These are phyloP conservation scores for Vaccinium myrtillus DNA, from an alignment of 148 eudicot genomes.

Conservation along the genomic window DNA sequence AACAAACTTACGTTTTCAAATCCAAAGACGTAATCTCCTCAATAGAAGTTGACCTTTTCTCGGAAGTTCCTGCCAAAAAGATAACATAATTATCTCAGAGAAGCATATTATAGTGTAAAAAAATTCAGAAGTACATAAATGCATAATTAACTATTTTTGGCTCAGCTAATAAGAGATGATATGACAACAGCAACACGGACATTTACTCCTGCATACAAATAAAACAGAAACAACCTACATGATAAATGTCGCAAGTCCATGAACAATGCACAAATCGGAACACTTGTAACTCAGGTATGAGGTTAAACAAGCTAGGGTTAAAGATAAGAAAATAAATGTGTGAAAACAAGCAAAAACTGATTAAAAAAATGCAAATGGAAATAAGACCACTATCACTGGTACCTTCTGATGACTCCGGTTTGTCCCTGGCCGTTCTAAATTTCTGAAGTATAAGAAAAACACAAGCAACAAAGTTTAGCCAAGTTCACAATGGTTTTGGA, in stretches of 20 bases:
- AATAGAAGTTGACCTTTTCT: slow-evolving; percentile 37
- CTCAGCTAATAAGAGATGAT: background rate
- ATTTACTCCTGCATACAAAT: background rate
- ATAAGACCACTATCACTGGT: slow-evolving; percentile 6
- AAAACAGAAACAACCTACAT: background rate
- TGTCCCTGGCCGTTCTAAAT: slow-evolving; percentile 81
- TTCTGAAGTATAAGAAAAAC: slow-evolving; percentile 49
- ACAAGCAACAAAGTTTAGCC: background rate
- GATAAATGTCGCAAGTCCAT: background rate
- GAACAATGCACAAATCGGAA: background rate
- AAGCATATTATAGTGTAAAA: background rate
- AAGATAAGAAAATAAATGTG: background rate
- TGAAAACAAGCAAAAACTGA: background rate
- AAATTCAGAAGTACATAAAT: background rate
- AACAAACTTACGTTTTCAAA: slow-evolving; percentile 65
- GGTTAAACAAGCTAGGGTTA: background rate
- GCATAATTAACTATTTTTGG: background rate
- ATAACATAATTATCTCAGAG: background rate
- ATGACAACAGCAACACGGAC: background rate
- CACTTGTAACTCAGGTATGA: background rate
- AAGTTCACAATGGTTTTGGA: background rate
- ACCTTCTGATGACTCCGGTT: slow-evolving; percentile 84
- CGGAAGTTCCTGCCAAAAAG: slow-evolving; percentile 51
- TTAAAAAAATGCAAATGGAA: background rate
- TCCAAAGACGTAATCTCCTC: slow-evolving; percentile 60